Percentiles rank a stretch among this genome's conserved stretches.
Conservation (phyloP, 176 grass and related monocot genomes). For the Pontederia paniculata region DNA sequence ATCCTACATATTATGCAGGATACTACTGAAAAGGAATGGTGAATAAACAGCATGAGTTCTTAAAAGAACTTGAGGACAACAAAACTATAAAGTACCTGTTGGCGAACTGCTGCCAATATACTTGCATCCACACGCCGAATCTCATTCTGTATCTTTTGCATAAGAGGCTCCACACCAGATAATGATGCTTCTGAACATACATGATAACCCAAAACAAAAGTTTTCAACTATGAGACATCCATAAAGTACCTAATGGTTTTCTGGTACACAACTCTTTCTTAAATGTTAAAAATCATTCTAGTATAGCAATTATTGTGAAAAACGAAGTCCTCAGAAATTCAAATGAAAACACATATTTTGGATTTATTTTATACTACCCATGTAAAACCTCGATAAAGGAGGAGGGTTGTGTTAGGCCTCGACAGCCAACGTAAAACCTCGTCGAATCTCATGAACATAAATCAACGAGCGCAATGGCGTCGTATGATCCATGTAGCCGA, state of each 20-base stretch:
- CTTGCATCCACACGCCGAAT: slow-evolving; percentile 92
- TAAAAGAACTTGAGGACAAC: neutral
- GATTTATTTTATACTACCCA: too few species aligned
- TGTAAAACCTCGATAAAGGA: too few species aligned
- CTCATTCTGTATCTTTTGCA: slow-evolving; percentile 99
- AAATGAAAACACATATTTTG: too few species aligned
- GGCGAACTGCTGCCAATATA: slow-evolving; percentile 83
- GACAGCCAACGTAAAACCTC: too few species aligned
- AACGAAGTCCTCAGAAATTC: too few species aligned
- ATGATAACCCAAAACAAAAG: slow-evolving; percentile 3
- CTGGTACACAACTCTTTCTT: neutral
- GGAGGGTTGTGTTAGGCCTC: too few species aligned
- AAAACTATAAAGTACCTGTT: slow-evolving; percentile 49
- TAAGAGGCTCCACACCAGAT: slow-evolving; percentile 86
- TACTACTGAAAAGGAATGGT: neutral
- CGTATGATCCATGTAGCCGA: too few species aligned
- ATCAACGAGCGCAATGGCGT: too few species aligned
- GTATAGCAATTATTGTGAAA: slow-evolving; percentile 7
- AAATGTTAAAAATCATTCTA: neutral
- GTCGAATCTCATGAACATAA: too few species aligned
- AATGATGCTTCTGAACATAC: slow-evolving; percentile 71
- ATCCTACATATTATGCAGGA: slow-evolving; percentile 3
- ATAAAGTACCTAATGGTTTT: neutral
- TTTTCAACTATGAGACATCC: neutral
- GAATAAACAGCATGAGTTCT: too few species aligned